Evolutionary conservation across 768 basidiomycete genomes (phyloP), one percentile per base, ranked within the genome.

Genomic region (Pleurotus cornucopiae): DNA sequence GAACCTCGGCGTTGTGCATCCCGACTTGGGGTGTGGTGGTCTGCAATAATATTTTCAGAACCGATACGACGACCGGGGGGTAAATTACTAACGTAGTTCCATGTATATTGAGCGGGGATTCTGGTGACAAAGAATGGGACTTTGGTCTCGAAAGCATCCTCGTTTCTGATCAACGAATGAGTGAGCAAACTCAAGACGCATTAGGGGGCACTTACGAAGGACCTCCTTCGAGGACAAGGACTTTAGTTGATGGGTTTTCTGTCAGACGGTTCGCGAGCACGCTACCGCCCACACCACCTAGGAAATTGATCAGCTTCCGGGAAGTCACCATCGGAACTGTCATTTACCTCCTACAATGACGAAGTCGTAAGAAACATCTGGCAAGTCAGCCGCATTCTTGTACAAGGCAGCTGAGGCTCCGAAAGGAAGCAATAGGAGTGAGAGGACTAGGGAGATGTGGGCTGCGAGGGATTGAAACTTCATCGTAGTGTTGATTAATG

Each of bases 1-100:
- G 18, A 11, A 65, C 52, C 4, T 37, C 5, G 4, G 58, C 57
- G n/a, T 53, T 52, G 46, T 60, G 58, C 12, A 66, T 48, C 11
- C 46, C 58, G 12, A 51, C 6, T 57, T 66, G 65, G 12, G 61
- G 61, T 5, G 56, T 58, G 11, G 63, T 62, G 2, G 64, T 64
- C 45, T 68, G 30, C 9, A 34, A 9, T 4, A 12, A 34, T 25
- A 34, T 9, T 34, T 9, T 34, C 30, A 34, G 30, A 34, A 9
- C 9, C 4, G 4, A 34, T 9, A 34, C 30, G 2, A 9, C 9
- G 30, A 34, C 2, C 7, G 1, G 9, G 30, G 9, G 9, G 30
- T 1, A 9, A 11, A 34, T 7, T 6, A 34, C 30, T 11, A 3
- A 34, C 30, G 7, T 34, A 71, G 57, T 65, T 64, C 64, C 61